Conservation (phyloP, 441 rosid species). For the Raphanus hybrid region DNA sequence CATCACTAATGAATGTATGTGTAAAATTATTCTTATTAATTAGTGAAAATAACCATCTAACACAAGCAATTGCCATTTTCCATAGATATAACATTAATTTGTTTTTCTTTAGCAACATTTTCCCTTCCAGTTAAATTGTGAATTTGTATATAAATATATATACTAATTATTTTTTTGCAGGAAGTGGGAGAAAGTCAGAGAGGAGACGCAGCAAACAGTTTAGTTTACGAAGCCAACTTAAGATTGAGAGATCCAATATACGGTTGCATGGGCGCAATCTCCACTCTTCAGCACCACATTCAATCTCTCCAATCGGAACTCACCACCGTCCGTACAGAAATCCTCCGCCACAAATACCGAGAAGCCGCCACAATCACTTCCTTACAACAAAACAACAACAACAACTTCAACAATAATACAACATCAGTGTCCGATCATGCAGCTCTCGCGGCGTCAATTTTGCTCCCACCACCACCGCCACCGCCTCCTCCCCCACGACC, state of each 20-base stretch:
- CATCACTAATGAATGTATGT: no score
- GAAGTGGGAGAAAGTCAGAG: slow-evolving; percentile 76
- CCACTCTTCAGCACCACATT: slow-evolving; percentile 72
- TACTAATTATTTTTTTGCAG: slow-evolving; percentile 34
- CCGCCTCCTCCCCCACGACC: slow-evolving; percentile 36
- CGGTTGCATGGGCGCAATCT: slow-evolving; percentile 83
- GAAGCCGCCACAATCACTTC: slow-evolving; percentile 53
- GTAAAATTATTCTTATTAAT: background rate
- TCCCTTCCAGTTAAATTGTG: background rate
- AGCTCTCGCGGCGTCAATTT: slow-evolving; percentile 41
- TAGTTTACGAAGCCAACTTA: slow-evolving; percentile 76
- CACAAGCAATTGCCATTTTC: background rate
- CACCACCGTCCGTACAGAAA: slow-evolving; percentile 62
- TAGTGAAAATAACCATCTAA: background rate
- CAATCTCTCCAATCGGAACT: slow-evolving; percentile 65
- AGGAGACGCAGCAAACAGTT: slow-evolving; percentile 78
- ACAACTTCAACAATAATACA: slow-evolving; percentile 31
- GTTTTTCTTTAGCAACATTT: no score
- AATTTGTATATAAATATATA: background rate
- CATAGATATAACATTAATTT: background rate
- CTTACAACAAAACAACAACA: slow-evolving; percentile 36
- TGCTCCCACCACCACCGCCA: slow-evolving; percentile 42
- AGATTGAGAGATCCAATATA: slow-evolving; percentile 78
- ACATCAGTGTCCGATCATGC: slow-evolving; percentile 31
- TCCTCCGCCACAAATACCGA: slow-evolving; percentile 61